Conservation (phyloP, 331 rosid species). For the Quercus phellos region DNA sequence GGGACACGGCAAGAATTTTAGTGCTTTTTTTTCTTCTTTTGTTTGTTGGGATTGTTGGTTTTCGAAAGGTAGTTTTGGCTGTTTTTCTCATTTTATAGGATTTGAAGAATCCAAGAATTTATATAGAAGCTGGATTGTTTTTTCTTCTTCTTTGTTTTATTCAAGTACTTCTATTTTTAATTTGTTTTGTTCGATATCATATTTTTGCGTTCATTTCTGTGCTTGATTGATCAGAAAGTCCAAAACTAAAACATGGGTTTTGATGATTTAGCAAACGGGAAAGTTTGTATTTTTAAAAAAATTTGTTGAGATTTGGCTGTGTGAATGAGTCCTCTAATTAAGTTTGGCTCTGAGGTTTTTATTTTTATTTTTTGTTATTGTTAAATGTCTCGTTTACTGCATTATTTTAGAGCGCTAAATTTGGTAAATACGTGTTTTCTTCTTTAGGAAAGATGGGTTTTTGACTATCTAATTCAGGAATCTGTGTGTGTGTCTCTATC, state of each 20-base stretch:
- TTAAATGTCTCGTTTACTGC: slow-evolving; percentile 1
- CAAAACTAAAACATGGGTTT: slow-evolving; percentile 1
- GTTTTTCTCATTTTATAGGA: background rate
- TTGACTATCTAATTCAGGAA: background rate
- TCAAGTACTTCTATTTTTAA: background rate
- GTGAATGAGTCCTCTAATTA: background rate
- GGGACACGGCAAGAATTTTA: background rate
- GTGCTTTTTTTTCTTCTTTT: background rate
- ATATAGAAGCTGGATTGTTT: background rate
- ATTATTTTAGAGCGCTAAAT: slow-evolving; percentile 4
- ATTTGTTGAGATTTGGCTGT: background rate
- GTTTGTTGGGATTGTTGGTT: background rate
- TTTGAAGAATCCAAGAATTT: background rate
- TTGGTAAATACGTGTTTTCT: slow-evolving; percentile 19
- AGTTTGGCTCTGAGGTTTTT: slow-evolving; percentile 9
- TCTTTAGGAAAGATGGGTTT: slow-evolving; percentile 16
- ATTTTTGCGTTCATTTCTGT: background rate
- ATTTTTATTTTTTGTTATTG: background rate
- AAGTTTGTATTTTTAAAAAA: background rate
- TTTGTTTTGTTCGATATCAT: background rate
- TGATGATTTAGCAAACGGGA: slow-evolving; percentile 5
- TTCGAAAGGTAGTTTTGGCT: background rate
- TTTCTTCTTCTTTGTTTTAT: background rate
- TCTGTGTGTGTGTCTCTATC: slow-evolving; percentile 17
- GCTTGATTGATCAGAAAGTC: slow-evolving; percentile 1